Conservation (phyloP, 371 early-diverging fungal species). For the Lichtheimia corymbifera region DNA sequence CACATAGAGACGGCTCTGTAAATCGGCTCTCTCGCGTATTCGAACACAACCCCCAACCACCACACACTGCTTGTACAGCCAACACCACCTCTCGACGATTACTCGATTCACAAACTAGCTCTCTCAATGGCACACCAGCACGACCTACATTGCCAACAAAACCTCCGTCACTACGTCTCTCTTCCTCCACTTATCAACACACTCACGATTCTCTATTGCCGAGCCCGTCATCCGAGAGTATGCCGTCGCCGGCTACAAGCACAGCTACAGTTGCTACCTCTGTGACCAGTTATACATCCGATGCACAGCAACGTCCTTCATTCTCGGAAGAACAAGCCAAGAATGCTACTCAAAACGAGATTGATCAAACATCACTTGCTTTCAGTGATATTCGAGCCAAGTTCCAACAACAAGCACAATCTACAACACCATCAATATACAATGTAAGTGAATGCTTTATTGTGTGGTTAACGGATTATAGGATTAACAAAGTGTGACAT, state of each 20-base stretch:
- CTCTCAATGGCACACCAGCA: conserved; percentile 1
- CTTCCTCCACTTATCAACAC: conserved; percentile 3
- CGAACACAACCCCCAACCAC: conserved; percentile 18
- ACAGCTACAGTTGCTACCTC: conserved; percentile 11
- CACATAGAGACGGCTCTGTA: conserved; percentile 23
- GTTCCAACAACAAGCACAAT: conserved; percentile 29
- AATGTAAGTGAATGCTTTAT: not conserved
- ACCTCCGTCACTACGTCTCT: conserved; percentile 37
- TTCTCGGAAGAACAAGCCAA: conserved; percentile 5
- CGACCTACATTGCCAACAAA: conserved; percentile 38
- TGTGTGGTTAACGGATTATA: not conserved
- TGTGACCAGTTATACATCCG: conserved; percentile 16
- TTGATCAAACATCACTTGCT: conserved; percentile 32
- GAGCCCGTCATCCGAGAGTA: conserved; percentile 18
- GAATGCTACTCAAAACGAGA: conserved; percentile 12
- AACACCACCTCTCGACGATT: not conserved
- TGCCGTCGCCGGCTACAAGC: conserved; percentile 13
- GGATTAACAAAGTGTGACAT: not conserved
- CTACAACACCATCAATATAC: not conserved
- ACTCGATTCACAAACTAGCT: too few species aligned
- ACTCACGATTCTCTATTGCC: conserved; percentile 3
- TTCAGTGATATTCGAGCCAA: conserved; percentile 48
- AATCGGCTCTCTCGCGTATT: conserved; percentile 50
- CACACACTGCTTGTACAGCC: conserved; percentile 4
- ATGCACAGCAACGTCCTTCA: conserved; percentile 4